Evolutionary conservation across 2,329 filamentous ascomycete genomes (phyloP).

Genomic region (Zymoseptoria pseudotritici): DNA sequence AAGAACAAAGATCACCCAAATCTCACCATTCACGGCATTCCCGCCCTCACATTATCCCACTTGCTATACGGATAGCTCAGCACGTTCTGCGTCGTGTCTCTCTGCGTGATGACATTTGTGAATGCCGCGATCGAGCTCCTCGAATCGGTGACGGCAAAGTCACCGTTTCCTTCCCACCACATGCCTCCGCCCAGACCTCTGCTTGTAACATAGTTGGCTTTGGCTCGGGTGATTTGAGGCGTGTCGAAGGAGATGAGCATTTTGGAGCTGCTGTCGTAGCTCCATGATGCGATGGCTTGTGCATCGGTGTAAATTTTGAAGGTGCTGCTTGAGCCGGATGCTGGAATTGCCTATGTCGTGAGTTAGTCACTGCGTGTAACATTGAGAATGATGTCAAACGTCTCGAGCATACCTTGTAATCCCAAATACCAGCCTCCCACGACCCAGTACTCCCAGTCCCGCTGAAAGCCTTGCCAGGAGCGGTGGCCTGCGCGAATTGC

Average conservation of each 20-base stretch:
- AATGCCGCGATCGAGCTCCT: conserved; percentile 47
- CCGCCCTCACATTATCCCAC: conserved; percentile 45
- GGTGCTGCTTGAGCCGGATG: conserved; percentile 51
- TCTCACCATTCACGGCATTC: conserved; percentile 24
- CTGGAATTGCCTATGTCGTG: conserved; percentile 30
- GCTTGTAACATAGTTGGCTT: conserved; percentile 61
- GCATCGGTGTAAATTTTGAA: conserved; percentile 55
- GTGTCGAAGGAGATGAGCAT: conserved; percentile 73
- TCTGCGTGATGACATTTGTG: conserved; percentile 26
- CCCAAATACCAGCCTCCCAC: conserved; percentile 73
- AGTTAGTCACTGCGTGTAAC: conserved; percentile 34
- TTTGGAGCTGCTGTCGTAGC: conserved; percentile 56
- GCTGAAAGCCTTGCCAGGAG: conserved; percentile 58
- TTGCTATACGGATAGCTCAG: conserved; percentile 44
- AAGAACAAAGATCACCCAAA: background rate
- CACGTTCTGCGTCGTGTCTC: conserved; percentile 38
- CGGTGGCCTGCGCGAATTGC: conserved; percentile 69
- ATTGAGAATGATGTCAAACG: conserved; percentile 1
- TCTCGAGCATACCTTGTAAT: conserved; percentile 15
- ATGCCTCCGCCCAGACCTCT: conserved; percentile 71
- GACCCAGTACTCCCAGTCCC: conserved; percentile 69
- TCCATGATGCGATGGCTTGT: conserved; percentile 62
- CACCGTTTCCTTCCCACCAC: conserved; percentile 87
- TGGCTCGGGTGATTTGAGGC: conserved; percentile 55
- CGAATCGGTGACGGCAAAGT: conserved; percentile 49